A percentile compares a stretch with the other conserved stretches of the same genome.
phyloP scores from a whole-genome alignment of 1,139 yeast genomes.

The Blastobotrys petasosporus region DNA sequence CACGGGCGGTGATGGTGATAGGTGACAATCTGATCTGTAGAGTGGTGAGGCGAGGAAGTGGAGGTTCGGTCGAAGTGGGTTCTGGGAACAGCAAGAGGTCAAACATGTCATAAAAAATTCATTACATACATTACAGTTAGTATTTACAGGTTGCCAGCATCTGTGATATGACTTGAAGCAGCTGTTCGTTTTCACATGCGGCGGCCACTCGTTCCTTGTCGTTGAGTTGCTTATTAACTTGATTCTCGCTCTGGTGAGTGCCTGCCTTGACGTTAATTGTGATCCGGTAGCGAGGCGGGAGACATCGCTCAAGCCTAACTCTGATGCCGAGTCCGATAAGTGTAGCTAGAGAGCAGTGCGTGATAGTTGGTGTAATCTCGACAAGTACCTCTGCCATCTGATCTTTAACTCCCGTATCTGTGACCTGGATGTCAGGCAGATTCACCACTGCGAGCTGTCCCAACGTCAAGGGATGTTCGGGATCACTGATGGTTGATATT shows the following conservation, averaged over 20 bases:
- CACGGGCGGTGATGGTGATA: too few relatives aligned
- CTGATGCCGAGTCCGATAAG: conserved; percentile 92
- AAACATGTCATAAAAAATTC: not conserved
- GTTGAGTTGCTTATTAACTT: conserved; percentile 92
- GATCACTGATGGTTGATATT: conserved; percentile 87
- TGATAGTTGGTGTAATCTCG: conserved; percentile 91
- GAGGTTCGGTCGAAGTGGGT: too few relatives aligned
- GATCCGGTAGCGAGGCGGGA: conserved; percentile 80
- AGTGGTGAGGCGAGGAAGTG: too few relatives aligned
- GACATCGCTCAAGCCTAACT: conserved; percentile 81
- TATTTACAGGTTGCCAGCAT: conserved; percentile 75
- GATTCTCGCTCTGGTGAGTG: conserved; percentile 91
- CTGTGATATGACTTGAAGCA: conserved; percentile 78
- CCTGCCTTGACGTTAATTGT: conserved; percentile 81
- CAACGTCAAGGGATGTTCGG: conserved; percentile 92
- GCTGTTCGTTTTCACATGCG: conserved; percentile 95
- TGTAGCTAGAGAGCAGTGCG: conserved; percentile 95
- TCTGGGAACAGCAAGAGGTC: not conserved
- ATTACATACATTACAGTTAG: not conserved
- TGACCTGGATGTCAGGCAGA: conserved; percentile 67
- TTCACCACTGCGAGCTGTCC: conserved; percentile 96
- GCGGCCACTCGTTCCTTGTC: conserved; percentile 98
- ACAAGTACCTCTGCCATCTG: conserved; percentile 73
- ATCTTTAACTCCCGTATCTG: conserved; percentile 45
- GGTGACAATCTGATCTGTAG: too few relatives aligned